These are phyloP conservation scores for Coprinopsis cinerea DNA, from an alignment of 768 basidiomycete species.

Conservation along the genomic window DNA sequence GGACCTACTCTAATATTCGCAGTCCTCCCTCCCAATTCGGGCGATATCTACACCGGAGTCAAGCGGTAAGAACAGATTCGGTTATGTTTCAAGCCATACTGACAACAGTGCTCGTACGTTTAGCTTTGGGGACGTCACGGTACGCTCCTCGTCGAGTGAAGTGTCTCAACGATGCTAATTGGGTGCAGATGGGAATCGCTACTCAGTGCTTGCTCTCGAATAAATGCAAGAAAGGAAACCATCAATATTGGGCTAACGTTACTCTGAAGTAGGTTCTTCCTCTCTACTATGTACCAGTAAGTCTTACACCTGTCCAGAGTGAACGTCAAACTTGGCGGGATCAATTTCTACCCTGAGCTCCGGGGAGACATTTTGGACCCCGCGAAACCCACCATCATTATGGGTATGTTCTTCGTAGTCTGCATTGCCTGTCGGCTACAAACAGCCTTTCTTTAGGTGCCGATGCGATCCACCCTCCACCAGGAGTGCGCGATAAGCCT, in stretches of 20 bases:
- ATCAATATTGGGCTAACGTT: constrained; percentile 79
- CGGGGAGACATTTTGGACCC: constrained; percentile 58
- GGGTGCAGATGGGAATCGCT: constrained; percentile 61
- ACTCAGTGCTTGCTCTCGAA: constrained; percentile 71
- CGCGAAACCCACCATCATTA: constrained; percentile 69
- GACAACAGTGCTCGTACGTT: not conserved
- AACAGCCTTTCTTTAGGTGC: constrained; percentile 41
- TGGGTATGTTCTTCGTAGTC: constrained; percentile 41
- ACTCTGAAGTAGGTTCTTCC: constrained; percentile 56
- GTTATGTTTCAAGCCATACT: not conserved
- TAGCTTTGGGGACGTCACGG: constrained; percentile 19
- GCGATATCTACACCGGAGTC: constrained; percentile 70
- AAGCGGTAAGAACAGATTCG: constrained; percentile 55
- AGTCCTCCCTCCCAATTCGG: constrained; percentile 64
- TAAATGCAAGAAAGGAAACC: constrained; percentile 62
- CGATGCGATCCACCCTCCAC: constrained; percentile 80
- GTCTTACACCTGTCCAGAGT: constrained; percentile 37
- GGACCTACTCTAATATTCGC: constrained; percentile 57
- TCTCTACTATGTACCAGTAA: not conserved
- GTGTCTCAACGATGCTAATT: constrained; percentile 3
- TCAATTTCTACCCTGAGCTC: constrained; percentile 65
- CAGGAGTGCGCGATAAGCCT: constrained; percentile 71
- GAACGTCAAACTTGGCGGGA: constrained; percentile 81
- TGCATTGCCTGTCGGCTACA: not conserved
- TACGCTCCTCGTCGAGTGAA: constrained; percentile 7